Conservation (phyloP, 1,139 yeast genomes). For the Suhomyces kunorum region DNA sequence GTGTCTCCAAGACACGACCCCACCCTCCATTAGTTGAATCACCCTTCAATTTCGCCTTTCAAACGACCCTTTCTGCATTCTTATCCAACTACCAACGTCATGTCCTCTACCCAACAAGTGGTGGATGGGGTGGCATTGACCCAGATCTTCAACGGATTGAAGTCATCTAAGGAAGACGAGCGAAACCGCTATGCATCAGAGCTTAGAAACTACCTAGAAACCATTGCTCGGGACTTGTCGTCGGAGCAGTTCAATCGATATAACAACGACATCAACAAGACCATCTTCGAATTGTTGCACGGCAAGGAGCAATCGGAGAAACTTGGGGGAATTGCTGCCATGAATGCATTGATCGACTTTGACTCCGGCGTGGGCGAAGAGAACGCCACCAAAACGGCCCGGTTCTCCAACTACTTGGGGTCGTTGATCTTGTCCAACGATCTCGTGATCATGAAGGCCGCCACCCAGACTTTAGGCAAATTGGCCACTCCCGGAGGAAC, state of each 20-base stretch:
- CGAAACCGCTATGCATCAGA: slow-evolving; percentile 64
- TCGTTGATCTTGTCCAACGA: slow-evolving; percentile 82
- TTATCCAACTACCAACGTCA: slow-evolving; percentile 9
- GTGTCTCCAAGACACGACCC: slow-evolving; percentile 2
- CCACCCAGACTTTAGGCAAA: slow-evolving; percentile 84
- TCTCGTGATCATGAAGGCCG: slow-evolving; percentile 78
- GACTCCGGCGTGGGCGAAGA: slow-evolving; percentile 69
- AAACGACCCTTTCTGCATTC: neutral
- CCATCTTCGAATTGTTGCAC: slow-evolving; percentile 81
- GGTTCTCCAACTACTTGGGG: slow-evolving; percentile 85
- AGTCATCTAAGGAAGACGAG: slow-evolving; percentile 52
- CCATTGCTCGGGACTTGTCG: slow-evolving; percentile 72
- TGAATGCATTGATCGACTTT: slow-evolving; percentile 81
- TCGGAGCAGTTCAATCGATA: slow-evolving; percentile 78
- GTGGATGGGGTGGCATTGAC: slow-evolving; percentile 54
- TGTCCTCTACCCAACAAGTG: slow-evolving; percentile 39
- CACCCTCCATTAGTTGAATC: neutral
- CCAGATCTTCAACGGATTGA: slow-evolving; percentile 55
- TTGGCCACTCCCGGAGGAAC: slow-evolving; percentile 89
- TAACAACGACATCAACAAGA: slow-evolving; percentile 83
- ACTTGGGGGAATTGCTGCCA: slow-evolving; percentile 89
- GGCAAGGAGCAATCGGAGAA: slow-evolving; percentile 71
- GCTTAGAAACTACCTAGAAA: slow-evolving; percentile 63
- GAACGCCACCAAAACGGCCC: slow-evolving; percentile 83
- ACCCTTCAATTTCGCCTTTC: neutral